Evolutionary conservation across 1,284 basidiomycete genomes (phyloP), one percentile per base, ranked within the genome.

Genomic region (Mycosarcoma mackinlayi): DNA sequence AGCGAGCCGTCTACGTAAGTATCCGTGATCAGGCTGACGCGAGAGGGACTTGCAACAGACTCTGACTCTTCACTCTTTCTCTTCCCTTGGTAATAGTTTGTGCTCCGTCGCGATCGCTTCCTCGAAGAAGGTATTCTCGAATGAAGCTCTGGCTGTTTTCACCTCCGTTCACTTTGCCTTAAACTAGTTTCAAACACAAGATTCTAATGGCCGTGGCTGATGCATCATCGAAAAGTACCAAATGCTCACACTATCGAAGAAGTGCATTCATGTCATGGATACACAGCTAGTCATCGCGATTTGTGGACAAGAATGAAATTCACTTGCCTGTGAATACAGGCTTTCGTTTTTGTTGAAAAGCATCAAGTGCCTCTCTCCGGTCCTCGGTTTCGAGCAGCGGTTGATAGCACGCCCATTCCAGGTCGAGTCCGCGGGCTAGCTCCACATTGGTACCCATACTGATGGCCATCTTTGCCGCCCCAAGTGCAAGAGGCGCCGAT

Each of bases 401-500:
- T 19, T 63, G 40, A 39, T 63, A 63, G 35, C 60, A 63, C 1
- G 44, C 39, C 44, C 47, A 51, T 23, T 63, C 60, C 1, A 55
- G 30, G 18, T 53, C 52, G 14, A 63, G 49, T 9, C 60, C 53
- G 16, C 56, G 52, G 9, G 52, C 18, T 6, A 63, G 56, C 44
- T 63, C 60, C 23, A 63, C 39, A 19, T 63, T 48, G 10, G 45
- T 1, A 34, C 60, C 60, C 49, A 42, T 33, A 21, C 53, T 56
- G 57, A 96, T 90, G 3, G 92, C 92, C 72, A 89, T 86, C 80
- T 97, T 97, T 7, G 94, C 93, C 1, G 92, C 92, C 23, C 89
- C 87, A 16, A 96, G 86, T 0, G 94, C 93, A 24, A 96, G 84
- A 11, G 93, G 94, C 25, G 92, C 93, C 92, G 52, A 50, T 2